Evolutionary conservation across 306 rosid species (phyloP).

Genomic region (Prunus fruticosa): DNA sequence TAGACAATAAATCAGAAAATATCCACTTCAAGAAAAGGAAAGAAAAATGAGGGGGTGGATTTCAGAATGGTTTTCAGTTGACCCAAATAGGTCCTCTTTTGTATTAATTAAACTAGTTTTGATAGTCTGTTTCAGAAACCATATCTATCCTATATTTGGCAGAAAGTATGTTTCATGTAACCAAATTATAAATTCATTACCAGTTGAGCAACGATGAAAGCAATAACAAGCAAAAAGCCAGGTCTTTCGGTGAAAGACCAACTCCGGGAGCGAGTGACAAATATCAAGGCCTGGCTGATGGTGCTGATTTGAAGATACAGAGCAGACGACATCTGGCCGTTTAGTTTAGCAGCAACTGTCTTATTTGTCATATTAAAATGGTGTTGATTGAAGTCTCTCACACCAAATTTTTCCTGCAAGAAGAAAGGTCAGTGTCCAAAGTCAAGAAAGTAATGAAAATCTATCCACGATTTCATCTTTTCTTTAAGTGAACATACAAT

Average conservation of each 20-base stretch:
- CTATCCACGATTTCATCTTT: background rate
- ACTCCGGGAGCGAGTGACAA: conserved; percentile 65
- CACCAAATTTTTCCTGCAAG: conserved; percentile 43
- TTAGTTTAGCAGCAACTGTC: background rate
- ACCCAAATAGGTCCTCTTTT: too few species aligned
- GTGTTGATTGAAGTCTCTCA: conserved; percentile 29
- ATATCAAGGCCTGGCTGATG: conserved; percentile 71
- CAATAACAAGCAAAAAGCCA: conserved; percentile 51
- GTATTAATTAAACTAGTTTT: too few species aligned
- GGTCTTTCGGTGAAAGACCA: conserved; percentile 78
- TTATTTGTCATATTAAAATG: background rate
- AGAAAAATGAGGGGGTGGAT: too few species aligned
- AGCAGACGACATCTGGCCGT: conserved; percentile 48
- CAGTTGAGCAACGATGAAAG: conserved; percentile 67
- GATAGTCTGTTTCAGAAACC: too few species aligned
- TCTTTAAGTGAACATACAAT: background rate
- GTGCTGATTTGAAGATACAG: conserved; percentile 73
- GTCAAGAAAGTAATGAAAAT: background rate
- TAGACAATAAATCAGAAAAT: background rate
- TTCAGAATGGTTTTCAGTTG: too few species aligned
- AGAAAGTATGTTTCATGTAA: too few species aligned
- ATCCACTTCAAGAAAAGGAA: too few species aligned
- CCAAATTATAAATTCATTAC: conserved; percentile 23
- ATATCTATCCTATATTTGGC: too few species aligned
- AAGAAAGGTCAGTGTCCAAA: conserved; percentile 3